Conservation (phyloP, 2,329 filamentous ascomycete genomes). For the Akanthomyces lecanii region DNA sequence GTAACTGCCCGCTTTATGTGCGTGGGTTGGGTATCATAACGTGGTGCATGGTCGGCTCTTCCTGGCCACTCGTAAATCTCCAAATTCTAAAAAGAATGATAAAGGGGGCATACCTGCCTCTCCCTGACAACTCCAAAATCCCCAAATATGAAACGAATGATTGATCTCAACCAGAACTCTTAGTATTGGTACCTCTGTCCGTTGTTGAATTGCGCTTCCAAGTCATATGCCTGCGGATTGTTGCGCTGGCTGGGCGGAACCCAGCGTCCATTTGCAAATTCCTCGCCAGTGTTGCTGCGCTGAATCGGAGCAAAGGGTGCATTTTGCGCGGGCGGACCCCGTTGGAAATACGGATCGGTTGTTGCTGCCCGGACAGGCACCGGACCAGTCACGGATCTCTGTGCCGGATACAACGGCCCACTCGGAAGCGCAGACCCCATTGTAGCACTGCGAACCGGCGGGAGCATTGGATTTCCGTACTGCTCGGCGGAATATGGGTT, state of each 20-base stretch:
- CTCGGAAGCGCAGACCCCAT: conserved; percentile 35
- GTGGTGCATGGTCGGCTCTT: conserved; percentile 1
- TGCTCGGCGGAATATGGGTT: not conserved
- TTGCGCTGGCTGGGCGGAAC: conserved; percentile 22
- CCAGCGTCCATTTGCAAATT: conserved; percentile 1
- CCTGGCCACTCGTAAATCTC: conserved; percentile 5
- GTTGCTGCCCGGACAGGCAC: conserved; percentile 27
- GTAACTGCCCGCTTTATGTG: not conserved
- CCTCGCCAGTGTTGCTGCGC: not conserved
- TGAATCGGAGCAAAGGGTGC: not conserved
- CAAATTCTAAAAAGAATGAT: not conserved
- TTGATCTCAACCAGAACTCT: not conserved
- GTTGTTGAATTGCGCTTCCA: conserved; percentile 29
- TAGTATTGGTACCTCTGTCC: not conserved
- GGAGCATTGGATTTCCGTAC: not conserved
- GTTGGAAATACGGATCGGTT: conserved; percentile 23
- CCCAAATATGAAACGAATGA: not conserved
- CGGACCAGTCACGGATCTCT: conserved; percentile 44
- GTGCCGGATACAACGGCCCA: conserved; percentile 34
- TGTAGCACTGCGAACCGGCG: conserved; percentile 10
- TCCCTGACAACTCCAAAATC: conserved; percentile 1
- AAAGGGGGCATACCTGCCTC: not conserved
- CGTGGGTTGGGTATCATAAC: conserved; percentile 5
- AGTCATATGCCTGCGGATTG: conserved; percentile 34
- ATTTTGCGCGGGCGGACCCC: conserved; percentile 1